Evolutionary conservation across 192 early-diverging fungal species (phyloP).

Genomic region (Phycomyces blakesleeanus): DNA sequence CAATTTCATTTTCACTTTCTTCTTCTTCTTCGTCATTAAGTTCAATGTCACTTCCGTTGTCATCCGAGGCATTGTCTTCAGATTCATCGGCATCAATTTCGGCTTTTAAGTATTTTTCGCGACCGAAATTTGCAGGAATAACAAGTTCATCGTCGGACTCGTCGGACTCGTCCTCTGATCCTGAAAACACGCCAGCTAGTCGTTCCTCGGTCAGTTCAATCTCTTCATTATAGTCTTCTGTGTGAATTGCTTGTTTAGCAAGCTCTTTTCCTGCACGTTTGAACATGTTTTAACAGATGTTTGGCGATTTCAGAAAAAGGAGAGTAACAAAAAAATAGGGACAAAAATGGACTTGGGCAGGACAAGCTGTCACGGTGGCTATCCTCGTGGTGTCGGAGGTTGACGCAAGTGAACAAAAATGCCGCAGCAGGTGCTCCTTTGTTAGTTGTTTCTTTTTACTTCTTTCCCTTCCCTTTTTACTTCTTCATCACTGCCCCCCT

Average conservation of each 20-base stretch:
- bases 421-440: too few species aligned
- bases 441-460: too few species aligned
- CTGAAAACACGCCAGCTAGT: conserved; percentile 23
- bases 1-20: conserved; percentile 12
- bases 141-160: conserved; percentile 19
- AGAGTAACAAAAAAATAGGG: not conserved
- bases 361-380: conserved; percentile 21
- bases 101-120: not conserved
- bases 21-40: conserved; percentile 4
- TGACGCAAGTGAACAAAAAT: not conserved
- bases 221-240: conserved; percentile 13
- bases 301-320: not conserved
- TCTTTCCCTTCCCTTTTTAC: too few species aligned
- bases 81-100: conserved; percentile 4
- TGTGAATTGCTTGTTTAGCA: conserved; percentile 27
- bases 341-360: not conserved
- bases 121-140: not conserved
- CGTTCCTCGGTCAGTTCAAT: conserved; percentile 21
- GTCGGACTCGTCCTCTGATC: conserved; percentile 18
- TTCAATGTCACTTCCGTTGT: conserved; percentile 6
- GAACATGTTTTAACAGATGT: conserved; percentile 17
- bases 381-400: not conserved
- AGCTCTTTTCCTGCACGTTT: conserved; percentile 33
- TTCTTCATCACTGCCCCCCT: too few species aligned
- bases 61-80: not conserved